These are phyloP conservation scores for Penicillium canescens DNA, from an alignment of 495 filamentous ascomycete species.

Conservation along the genomic window DNA sequence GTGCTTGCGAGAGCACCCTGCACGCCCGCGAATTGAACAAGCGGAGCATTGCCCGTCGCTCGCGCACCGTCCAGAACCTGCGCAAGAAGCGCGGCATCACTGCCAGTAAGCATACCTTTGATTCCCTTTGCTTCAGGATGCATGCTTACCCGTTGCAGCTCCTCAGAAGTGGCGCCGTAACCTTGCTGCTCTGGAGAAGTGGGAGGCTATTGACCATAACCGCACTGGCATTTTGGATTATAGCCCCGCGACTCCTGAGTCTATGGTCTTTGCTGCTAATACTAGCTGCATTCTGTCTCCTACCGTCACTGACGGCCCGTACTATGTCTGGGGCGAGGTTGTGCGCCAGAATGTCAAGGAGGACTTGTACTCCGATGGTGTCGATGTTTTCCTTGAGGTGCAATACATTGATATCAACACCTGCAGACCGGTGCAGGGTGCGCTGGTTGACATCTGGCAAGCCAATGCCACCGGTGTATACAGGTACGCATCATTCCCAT, in stretches of 20 bases:
- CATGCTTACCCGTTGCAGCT: slow-evolving; percentile 7
- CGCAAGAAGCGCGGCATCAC: slow-evolving; percentile 51
- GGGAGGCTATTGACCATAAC: slow-evolving; percentile 55
- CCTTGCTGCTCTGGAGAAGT: slow-evolving; percentile 40
- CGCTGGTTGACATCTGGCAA: slow-evolving; percentile 41
- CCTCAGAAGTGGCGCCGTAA: slow-evolving; percentile 33
- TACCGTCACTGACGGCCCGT: slow-evolving; percentile 54
- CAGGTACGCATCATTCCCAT: slow-evolving; percentile 20
- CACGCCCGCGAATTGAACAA: slow-evolving; percentile 30
- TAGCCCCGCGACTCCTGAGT: slow-evolving; percentile 22
- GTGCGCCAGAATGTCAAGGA: slow-evolving; percentile 47
- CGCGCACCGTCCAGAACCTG: slow-evolving; percentile 39
- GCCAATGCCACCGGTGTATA: slow-evolving; percentile 56
- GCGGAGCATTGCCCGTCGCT: slow-evolving; percentile 38
- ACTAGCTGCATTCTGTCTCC: slow-evolving; percentile 56
- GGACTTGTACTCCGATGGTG: slow-evolving; percentile 38
- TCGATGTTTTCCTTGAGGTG: slow-evolving; percentile 46
- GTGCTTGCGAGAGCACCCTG: slow-evolving; percentile 25
- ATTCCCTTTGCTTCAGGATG: not conserved
- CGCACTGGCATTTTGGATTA: slow-evolving; percentile 27
- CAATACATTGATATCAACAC: slow-evolving; percentile 50
- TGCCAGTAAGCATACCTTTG: slow-evolving; percentile 34
- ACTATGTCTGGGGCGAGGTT: slow-evolving; percentile 54
- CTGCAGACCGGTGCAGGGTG: slow-evolving; percentile 32
- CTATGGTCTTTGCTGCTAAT: slow-evolving; percentile 51